Evolutionary conservation across 305 asterid species (phyloP).

Genomic region (Fraxinus velutina): DNA sequence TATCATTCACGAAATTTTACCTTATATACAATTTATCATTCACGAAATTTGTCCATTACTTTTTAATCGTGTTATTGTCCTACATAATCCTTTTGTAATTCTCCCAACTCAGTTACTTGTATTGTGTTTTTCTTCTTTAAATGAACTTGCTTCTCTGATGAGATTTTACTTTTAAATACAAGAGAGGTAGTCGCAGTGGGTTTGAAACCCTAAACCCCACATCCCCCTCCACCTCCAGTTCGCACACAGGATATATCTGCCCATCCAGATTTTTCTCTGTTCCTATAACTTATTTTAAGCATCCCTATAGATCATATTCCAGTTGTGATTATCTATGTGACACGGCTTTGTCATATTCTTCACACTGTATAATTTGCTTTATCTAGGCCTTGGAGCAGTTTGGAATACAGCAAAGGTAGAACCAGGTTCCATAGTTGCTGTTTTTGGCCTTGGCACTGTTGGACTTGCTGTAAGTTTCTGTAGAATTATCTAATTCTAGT

Average conservation of each 20-base stretch:
- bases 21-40: too few relatives aligned
- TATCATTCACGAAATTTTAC: neutral
- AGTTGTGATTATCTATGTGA: neutral
- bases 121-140: neutral
- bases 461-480: slow-evolving; percentile 90
- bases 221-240: neutral
- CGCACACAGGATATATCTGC: neutral
- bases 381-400: slow-evolving; percentile 95
- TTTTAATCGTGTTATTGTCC: neutral
- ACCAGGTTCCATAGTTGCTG: slow-evolving; percentile 86
- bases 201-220: neutral
- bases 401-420: slow-evolving; percentile 99
- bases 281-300: neutral
- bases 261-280: neutral
- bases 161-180: neutral
- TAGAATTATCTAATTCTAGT: slow-evolving; percentile 13
- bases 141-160: neutral
- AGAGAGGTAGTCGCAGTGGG: neutral
- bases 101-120: neutral
- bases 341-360: neutral
- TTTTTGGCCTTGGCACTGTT: slow-evolving; percentile 96
- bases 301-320: neutral
- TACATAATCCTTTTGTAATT: neutral
- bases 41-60: neutral
- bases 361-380: slow-evolving; percentile 11